phyloP scores from a whole-genome alignment of 805 yeast species.

The Teunomyces cretensis region DNA sequence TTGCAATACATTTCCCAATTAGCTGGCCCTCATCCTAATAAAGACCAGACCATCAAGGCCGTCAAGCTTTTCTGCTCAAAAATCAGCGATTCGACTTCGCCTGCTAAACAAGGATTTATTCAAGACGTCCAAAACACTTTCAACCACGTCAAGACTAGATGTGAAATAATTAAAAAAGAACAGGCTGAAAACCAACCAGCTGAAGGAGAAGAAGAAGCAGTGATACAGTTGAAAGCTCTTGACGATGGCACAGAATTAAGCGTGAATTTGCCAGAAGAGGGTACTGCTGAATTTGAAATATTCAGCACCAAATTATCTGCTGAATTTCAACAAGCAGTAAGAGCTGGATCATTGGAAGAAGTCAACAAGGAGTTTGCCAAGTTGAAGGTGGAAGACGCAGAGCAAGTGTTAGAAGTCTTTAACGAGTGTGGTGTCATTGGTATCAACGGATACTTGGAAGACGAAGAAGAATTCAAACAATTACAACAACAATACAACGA shows the following conservation, averaged over 20 bases:
- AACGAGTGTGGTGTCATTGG: constrained; percentile 83
- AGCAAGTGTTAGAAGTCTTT: constrained; percentile 66
- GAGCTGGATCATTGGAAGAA: constrained; percentile 66
- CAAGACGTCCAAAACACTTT: constrained; percentile 75
- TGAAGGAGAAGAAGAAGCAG: constrained; percentile 57
- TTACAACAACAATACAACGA: constrained; percentile 49
- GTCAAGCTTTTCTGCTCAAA: constrained; percentile 68
- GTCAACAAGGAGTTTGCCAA: constrained; percentile 80
- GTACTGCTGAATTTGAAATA: constrained; percentile 53
- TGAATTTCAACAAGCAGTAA: constrained; percentile 73
- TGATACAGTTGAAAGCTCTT: constrained; percentile 83
- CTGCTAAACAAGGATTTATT: constrained; percentile 67
- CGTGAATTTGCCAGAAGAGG: constrained; percentile 64
- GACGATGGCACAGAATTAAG: constrained; percentile 79
- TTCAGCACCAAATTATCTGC: constrained; percentile 56
- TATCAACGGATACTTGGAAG: constrained; percentile 71
- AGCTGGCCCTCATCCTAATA: constrained; percentile 31
- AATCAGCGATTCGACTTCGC: constrained; percentile 50
- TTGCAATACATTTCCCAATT: constrained; percentile 65
- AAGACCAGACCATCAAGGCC: constrained; percentile 38
- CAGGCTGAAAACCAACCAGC: constrained; percentile 23
- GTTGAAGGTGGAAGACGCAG: constrained; percentile 77
- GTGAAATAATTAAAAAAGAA: constrained; percentile 63
- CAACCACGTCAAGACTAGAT: constrained; percentile 73
- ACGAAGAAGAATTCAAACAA: constrained; percentile 64